Evolutionary conservation across 805 yeast genomes (phyloP), one percentile per base, ranked within the genome.

Genomic region (Candida krabiensis): DNA sequence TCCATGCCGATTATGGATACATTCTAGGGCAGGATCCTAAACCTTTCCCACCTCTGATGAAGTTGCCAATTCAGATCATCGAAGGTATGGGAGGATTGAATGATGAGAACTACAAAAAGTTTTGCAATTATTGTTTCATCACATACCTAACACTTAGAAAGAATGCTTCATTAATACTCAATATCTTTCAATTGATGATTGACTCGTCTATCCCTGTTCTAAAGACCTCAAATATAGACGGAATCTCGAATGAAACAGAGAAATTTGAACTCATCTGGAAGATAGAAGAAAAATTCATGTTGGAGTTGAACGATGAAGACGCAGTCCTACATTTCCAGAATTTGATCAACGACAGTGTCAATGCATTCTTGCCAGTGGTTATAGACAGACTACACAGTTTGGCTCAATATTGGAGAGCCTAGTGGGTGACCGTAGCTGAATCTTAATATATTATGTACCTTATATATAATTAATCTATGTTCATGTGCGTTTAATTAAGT

Each of bases 41-140:
- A 60, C 98, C 98, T 11, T 93, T 93, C 64, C 98, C 99, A 11
- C 99, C 99, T 1, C 71, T 91, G 65, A 93, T 93, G 97, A 93
- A 93, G 56, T 67, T 93, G 26, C 99, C 99, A 0, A 93, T 93
- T 28, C 99, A 93, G 62, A 84, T 93, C 13, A 86, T 93, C 28
- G 99, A 93, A 49, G 98, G 97, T 0, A 93, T 93, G 88, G 99
- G 99, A 2, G 99, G 98, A 1, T 75, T 87, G 35, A 73, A 76
- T 45, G 88, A 91, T 35, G 85, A 83, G 29, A 90, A 91, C 59
- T 93, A 86, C 61, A 80, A 81, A 46, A 78, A 84, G 46, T 93
- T 93, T 65, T 77, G 95, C 53, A 86, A 87, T 60, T 90, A 90
- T 63, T 93, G 99, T 56, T 93, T 90, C 65, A 91, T 93, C 14